Conservation (phyloP, 345 rosid species). For the Hibiscus tridactylites region DNA sequence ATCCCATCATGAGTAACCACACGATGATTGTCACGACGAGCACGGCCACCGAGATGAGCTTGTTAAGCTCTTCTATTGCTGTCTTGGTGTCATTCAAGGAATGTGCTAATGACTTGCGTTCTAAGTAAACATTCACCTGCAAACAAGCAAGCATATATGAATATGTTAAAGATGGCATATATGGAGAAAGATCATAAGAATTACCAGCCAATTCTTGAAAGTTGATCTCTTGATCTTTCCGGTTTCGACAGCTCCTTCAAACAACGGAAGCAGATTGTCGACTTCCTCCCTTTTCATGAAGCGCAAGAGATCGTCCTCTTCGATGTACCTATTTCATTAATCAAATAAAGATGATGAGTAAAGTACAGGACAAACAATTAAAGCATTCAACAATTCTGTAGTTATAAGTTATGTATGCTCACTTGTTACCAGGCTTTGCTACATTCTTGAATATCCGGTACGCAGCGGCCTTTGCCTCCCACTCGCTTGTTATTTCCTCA, state of each 20-base stretch:
- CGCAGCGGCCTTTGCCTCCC: conserved; percentile 69
- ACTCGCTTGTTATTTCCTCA: conserved; percentile 51
- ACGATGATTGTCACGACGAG: conserved; percentile 29
- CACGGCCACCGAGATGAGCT: conserved; percentile 34
- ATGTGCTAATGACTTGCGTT: conserved; percentile 50
- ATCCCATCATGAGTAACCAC: conserved; percentile 52
- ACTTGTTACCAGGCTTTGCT: conserved; percentile 48
- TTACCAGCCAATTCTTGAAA: conserved; percentile 62
- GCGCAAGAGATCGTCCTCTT: conserved; percentile 59
- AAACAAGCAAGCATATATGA: neutral
- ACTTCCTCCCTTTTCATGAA: conserved; percentile 57
- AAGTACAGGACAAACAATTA: neutral
- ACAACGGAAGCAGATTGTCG: conserved; percentile 37
- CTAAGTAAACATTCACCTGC: conserved; percentile 55
- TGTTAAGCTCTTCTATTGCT: conserved; percentile 64
- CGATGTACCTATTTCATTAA: conserved; percentile 35
- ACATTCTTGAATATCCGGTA: conserved; percentile 53
- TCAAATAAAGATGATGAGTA: conserved; percentile 2
- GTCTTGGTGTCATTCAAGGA: conserved; percentile 61
- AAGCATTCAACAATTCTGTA: neutral
- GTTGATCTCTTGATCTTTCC: conserved; percentile 51
- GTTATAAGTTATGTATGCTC: conserved; percentile 16
- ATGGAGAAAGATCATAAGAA: neutral
- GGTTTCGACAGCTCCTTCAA: conserved; percentile 48
- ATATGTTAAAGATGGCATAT: neutral